phyloP scores from a whole-genome alignment of 805 yeast species.

The Kodamaea hsintzibuensis region DNA sequence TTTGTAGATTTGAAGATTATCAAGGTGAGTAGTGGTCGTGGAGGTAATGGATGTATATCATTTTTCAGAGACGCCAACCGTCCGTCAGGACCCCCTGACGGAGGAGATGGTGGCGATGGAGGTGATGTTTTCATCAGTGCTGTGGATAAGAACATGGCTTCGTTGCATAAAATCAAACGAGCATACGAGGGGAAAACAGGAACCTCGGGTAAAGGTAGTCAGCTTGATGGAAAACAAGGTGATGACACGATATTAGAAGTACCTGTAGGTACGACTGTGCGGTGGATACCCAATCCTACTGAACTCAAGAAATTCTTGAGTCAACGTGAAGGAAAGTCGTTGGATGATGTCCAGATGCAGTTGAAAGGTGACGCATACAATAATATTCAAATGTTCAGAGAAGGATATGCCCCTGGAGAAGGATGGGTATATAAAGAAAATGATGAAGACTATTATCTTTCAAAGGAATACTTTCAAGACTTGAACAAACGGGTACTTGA shows the following conservation, averaged over 20 bases:
- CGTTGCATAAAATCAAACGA: constrained; percentile 68
- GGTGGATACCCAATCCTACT: constrained; percentile 80
- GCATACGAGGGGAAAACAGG: constrained; percentile 77
- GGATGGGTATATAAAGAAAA: constrained; percentile 90
- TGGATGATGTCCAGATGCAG: constrained; percentile 28
- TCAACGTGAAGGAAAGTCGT: constrained; percentile 16
- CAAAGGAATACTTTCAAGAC: constrained; percentile 63
- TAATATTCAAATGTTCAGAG: constrained; percentile 62
- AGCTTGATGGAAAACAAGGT: constrained; percentile 86
- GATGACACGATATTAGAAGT: constrained; percentile 77
- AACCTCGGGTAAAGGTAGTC: constrained; percentile 65
- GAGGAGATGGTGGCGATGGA: constrained; percentile 98
- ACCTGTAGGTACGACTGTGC: constrained; percentile 86
- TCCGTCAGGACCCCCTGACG: constrained; percentile 92
- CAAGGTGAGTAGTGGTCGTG: constrained; percentile 71
- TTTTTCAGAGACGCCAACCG: constrained; percentile 85
- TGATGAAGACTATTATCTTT: constrained; percentile 67
- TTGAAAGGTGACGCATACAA: constrained; percentile 28
- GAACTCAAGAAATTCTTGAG: constrained; percentile 33
- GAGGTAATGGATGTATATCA: constrained; percentile 87
- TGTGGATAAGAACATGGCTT: constrained; percentile 58
- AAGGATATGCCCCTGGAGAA: constrained; percentile 63
- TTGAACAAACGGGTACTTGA: constrained; percentile 63
- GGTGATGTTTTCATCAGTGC: constrained; percentile 87
- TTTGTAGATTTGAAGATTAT: constrained; percentile 66